These are phyloP conservation scores for Starmerella ratchasimensis DNA, from an alignment of 805 yeast species.

Conservation along the genomic window DNA sequence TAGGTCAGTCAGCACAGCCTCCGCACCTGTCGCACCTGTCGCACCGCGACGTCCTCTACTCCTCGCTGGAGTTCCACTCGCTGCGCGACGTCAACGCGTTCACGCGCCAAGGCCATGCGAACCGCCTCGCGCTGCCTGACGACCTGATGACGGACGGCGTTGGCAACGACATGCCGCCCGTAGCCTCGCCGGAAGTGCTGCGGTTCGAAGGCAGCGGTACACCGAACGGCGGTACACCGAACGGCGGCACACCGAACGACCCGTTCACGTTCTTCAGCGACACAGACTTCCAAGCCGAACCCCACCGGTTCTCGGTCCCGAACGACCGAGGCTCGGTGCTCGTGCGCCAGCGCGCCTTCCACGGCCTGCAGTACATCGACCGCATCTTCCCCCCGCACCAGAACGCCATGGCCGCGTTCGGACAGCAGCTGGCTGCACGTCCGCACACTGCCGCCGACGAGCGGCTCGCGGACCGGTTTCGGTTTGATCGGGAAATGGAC, in stretches of 20 bases:
- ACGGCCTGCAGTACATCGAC: constrained; percentile 8
- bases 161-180: not conserved
- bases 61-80: not conserved
- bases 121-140: not conserved
- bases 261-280: constrained; percentile 4
- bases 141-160: not conserved
- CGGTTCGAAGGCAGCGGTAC: not conserved
- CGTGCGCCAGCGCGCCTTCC: constrained; percentile 4
- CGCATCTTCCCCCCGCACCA: constrained; percentile 3
- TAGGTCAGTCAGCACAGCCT: not conserved
- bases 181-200: constrained; percentile 2
- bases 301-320: constrained; percentile 8
- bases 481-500: constrained; percentile 43
- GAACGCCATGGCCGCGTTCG: constrained; percentile 8
- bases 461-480: constrained; percentile 50
- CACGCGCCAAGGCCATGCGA: too few relatives aligned
- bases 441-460: constrained; percentile 12
- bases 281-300: constrained; percentile 12
- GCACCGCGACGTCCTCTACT: not conserved
- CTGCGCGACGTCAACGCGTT: not conserved
- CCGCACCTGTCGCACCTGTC: too few relatives aligned
- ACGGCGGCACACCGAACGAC: not conserved
- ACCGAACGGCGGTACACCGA: not conserved
- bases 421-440: constrained; percentile 21
- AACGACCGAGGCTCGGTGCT: constrained; percentile 3